phyloP scores from a whole-genome alignment of 768 basidiomycete species.

The Tulasnella sp. region DNA sequence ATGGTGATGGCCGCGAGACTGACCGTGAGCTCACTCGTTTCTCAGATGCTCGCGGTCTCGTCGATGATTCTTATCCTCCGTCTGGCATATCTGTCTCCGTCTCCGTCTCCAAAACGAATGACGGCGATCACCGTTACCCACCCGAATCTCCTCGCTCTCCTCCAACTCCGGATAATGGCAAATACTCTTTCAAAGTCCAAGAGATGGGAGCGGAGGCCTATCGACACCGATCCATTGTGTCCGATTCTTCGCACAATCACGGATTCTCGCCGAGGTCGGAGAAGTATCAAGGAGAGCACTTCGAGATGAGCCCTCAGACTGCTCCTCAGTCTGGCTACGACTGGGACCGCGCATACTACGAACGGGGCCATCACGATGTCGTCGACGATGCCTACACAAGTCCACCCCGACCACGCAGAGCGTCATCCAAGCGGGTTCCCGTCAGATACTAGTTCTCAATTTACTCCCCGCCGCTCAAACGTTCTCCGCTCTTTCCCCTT shows the following conservation, averaged over 20 bases:
- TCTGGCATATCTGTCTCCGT: slow-evolving; percentile 7
- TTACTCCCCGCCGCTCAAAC: neutral
- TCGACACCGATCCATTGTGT: slow-evolving; percentile 21
- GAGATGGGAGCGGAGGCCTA: slow-evolving; percentile 25
- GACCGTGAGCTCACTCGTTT: slow-evolving; percentile 49
- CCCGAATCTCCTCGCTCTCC: neutral
- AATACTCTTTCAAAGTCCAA: slow-evolving; percentile 11
- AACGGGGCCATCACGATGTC: slow-evolving; percentile 2
- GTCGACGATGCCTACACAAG: neutral
- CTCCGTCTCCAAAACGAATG: neutral
- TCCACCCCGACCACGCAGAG: slow-evolving; percentile 5
- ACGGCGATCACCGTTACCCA: slow-evolving; percentile 6
- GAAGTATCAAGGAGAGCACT: slow-evolving; percentile 29
- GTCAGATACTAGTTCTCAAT: neutral
- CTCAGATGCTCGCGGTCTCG: slow-evolving; percentile 33
- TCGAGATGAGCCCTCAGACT: slow-evolving; percentile 31
- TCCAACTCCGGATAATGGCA: neutral
- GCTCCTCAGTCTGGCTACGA: slow-evolving; percentile 7
- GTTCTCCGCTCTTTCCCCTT: neutral
- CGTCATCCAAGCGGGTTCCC: slow-evolving; percentile 3
- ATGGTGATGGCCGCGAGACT: slow-evolving; percentile 53
- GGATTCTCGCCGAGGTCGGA: slow-evolving; percentile 20
- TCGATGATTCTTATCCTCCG: slow-evolving; percentile 14
- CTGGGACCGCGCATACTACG: slow-evolving; percentile 28
- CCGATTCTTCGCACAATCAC: slow-evolving; percentile 6